Percentiles rank a stretch among this genome's conserved stretches.
Evolutionary conservation across 2,329 filamentous ascomycete genomes (phyloP).

Genomic region (Lasiodiplodia citricola): DNA sequence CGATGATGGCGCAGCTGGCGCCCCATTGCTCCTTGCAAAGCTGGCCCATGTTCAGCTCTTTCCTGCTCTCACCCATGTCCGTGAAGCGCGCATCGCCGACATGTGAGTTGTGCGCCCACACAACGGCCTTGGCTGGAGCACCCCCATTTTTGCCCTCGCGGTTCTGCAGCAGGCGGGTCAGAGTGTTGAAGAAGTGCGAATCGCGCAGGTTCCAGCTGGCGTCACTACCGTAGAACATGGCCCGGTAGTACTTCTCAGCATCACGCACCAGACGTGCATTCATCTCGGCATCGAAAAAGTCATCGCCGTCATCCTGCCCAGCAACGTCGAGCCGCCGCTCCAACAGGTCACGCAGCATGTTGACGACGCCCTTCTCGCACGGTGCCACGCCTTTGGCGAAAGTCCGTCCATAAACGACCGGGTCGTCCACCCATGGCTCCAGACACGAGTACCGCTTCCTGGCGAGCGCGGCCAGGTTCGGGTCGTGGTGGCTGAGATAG

Average conservation of each 20-base stretch:
- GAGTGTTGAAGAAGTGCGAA: too few species aligned
- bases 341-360: constrained; percentile 54
- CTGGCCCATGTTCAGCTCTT: neutral
- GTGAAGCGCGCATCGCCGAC: neutral
- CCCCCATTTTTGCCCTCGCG: too few species aligned
- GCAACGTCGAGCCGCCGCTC: constrained; percentile 49
- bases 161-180: too few species aligned
- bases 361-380: constrained; percentile 54
- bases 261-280: too few species aligned
- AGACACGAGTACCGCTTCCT: constrained; percentile 54
- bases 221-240: constrained; percentile 46
- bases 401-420: constrained; percentile 55
- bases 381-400: constrained; percentile 44
- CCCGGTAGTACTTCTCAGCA: constrained; percentile 59
- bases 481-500: constrained; percentile 56
- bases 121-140: neutral
- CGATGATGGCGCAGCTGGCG: constrained; percentile 51
- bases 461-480: constrained; percentile 50
- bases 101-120: neutral
- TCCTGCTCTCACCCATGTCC: neutral
- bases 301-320: constrained; percentile 47
- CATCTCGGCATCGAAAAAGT: constrained; percentile 47
- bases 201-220: too few species aligned
- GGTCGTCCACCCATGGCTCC: constrained; percentile 56
- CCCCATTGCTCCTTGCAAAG: constrained; percentile 51